Evolutionary conservation across 345 rosid species (phyloP).

Genomic region (Carallia pectinifolia): DNA sequence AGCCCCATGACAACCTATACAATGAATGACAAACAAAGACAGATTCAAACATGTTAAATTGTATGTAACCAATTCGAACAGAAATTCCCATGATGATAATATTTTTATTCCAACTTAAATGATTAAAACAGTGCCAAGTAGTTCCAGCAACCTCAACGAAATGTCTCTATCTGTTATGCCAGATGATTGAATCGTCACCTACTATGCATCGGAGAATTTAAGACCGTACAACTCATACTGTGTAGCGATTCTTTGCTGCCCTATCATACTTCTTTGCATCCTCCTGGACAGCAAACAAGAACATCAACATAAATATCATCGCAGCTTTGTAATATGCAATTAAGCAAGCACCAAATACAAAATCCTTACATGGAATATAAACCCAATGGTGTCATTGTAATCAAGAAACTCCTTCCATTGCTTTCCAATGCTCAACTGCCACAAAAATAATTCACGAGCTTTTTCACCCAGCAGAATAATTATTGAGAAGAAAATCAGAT

Average conservation of each 20-base stretch:
- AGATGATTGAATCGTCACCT: not conserved
- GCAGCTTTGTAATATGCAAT: not conserved
- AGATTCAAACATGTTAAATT: not conserved
- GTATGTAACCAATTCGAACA: not conserved
- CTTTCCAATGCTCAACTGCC: constrained; percentile 80
- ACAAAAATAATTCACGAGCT: not conserved
- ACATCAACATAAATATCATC: not conserved
- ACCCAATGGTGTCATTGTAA: constrained; percentile 67
- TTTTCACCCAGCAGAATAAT: no score
- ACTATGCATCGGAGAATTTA: not conserved
- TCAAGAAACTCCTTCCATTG: constrained; percentile 92
- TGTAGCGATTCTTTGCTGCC: constrained; percentile 62
- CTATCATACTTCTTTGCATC: constrained; percentile 68
- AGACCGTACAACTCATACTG: constrained; percentile 34
- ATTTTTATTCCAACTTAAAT: not conserved
- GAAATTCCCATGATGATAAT: not conserved
- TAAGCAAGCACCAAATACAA: not conserved
- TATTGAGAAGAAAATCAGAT: no score
- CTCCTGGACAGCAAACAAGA: constrained; percentile 41
- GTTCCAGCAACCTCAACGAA: not conserved
- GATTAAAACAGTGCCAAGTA: not conserved
- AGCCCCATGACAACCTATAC: not conserved
- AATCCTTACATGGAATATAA: constrained; percentile 72
- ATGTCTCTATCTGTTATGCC: not conserved
- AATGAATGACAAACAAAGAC: not conserved